A percentile compares a stretch with the other conserved stretches of the same genome.
Evolutionary conservation across 164 flowering plant species (phyloP).

Genomic region (Dillenia suffruticosa): DNA sequence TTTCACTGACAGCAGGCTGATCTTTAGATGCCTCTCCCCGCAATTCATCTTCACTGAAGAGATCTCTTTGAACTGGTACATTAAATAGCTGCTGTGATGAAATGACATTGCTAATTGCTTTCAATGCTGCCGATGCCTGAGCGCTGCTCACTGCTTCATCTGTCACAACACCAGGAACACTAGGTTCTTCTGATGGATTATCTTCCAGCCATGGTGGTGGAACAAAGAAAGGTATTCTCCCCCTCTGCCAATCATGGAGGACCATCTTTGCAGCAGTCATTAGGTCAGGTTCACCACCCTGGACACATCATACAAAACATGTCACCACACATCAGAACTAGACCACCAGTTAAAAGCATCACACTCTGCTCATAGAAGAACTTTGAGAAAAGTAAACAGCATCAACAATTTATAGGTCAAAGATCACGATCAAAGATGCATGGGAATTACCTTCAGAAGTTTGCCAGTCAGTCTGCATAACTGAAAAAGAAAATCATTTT

Average conservation of each 20-base stretch:
- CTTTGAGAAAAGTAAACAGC: too few relatives aligned
- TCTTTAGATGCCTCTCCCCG: conserved; percentile 14
- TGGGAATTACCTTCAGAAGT: conserved; percentile 60
- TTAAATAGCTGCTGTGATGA: conserved; percentile 65
- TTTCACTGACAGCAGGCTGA: neutral
- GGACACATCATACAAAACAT: neutral
- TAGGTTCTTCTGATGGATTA: conserved; percentile 26
- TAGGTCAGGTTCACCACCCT: conserved; percentile 98
- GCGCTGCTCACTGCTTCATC: conserved; percentile 33
- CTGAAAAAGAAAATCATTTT: conserved; percentile 82
- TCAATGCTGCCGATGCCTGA: conserved; percentile 56
- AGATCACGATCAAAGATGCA: too few relatives aligned
- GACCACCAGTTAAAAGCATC: neutral
- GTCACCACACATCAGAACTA: neutral
- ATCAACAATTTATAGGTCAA: conserved; percentile 6
- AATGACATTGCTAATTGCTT: conserved; percentile 70
- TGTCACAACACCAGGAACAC: conserved; percentile 13
- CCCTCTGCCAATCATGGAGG: conserved; percentile 98
- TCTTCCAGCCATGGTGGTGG: conserved; percentile 65
- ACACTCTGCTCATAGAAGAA: too few relatives aligned
- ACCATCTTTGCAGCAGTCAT: conserved; percentile 93
- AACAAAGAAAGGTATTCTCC: conserved; percentile 90
- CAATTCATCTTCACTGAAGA: conserved; percentile 53
- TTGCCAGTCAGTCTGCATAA: conserved; percentile 83
- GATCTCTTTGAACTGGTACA: conserved; percentile 78